These are phyloP conservation scores for Candida rishiriensis DNA, from an alignment of 805 yeast genomes.

Conservation along the genomic window DNA sequence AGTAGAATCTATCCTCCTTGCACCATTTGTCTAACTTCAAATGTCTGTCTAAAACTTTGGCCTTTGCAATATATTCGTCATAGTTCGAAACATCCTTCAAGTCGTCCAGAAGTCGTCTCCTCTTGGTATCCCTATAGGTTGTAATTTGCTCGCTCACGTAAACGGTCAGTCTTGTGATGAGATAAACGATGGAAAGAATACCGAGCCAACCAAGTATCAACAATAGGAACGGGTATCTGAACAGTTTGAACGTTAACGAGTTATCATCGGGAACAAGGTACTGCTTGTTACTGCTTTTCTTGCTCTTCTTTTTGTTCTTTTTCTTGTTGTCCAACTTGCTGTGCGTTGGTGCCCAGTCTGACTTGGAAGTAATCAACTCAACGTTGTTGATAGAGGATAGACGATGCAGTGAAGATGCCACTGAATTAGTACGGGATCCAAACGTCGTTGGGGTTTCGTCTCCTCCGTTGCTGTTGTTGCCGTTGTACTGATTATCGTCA, in stretches of 20 bases:
- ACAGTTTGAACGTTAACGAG: slow-evolving; percentile 37
- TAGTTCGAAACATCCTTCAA: slow-evolving; percentile 48
- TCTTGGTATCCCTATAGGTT: slow-evolving; percentile 53
- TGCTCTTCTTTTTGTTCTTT: slow-evolving; percentile 1
- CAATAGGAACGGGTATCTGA: slow-evolving; percentile 63
- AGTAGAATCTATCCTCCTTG: slow-evolving; percentile 52
- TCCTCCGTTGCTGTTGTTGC: background rate
- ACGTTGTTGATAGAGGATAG: slow-evolving; percentile 1
- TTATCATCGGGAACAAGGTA: slow-evolving; percentile 13
- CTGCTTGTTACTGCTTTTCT: background rate
- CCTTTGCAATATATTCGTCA: slow-evolving; percentile 59
- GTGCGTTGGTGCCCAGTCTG: slow-evolving; percentile 9
- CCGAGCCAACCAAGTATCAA: slow-evolving; percentile 51
- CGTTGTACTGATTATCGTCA: slow-evolving; percentile 21
- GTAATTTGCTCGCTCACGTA: slow-evolving; percentile 55
- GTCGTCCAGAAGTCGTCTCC: slow-evolving; percentile 44
- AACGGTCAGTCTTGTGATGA: slow-evolving; percentile 53
- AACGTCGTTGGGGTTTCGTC: slow-evolving; percentile 4
- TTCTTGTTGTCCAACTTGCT: background rate
- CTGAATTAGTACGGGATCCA: slow-evolving; percentile 7
- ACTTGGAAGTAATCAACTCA: slow-evolving; percentile 11
- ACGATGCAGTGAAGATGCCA: background rate
- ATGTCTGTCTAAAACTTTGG: slow-evolving; percentile 50
- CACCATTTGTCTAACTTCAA: slow-evolving; percentile 65
- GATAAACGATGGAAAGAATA: slow-evolving; percentile 45